Base-by-base conservation (phyloP, 2,329 filamentous ascomycete genomes). In the Exophiala mesophila region DNA sequence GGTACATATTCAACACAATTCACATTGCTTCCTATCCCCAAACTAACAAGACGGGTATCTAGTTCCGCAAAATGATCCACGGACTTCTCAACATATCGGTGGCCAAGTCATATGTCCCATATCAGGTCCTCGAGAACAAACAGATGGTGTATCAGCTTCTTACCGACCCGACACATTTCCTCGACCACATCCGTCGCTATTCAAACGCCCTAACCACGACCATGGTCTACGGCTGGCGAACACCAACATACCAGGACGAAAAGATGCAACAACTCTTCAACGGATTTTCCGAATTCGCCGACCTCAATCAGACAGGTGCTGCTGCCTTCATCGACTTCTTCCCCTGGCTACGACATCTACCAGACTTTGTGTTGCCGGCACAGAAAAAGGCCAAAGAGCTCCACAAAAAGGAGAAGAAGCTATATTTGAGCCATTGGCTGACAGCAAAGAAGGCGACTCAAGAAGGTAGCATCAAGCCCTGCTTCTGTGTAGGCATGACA, bases 61-160 rank as follows among this genome's bases (percentile, higher is more conserved):
- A n/a, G n/a, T n/a, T n/a, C n/a, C n/a, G n/a, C 29, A 47, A 49
- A n/a, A 45, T 55, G 48, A 53, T 55, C 12, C 50, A 55, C 32
- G 51, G 51, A 19, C 40, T 53, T 13, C 48, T 55, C n/a, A 55
- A 53, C 29, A 49, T 53, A 24, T 49, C 45, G 18, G 46, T 42
- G 23, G 49, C 51, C 10, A 41, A 41, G 12, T 43, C 41, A 3
- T 52, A 52, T 39, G 41, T 50, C 2, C 51, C 51, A 13, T 52
- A 49, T 32, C 46, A 52, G 24, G 49, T 50, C 21, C 41, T 52
- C 2, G 50, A 52, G 34, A 49, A 47, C 43, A 49, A 49, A 21
- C 18, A 38, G 16, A 44, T 52, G 39, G 36, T 52, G 8, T 12
- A 17, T 9, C 39, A 40, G 3, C 29, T 52, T n/a, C 23, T 52